Conservation (phyloP, 192 early-diverging fungal species). For the Coemansia sp. region DNA sequence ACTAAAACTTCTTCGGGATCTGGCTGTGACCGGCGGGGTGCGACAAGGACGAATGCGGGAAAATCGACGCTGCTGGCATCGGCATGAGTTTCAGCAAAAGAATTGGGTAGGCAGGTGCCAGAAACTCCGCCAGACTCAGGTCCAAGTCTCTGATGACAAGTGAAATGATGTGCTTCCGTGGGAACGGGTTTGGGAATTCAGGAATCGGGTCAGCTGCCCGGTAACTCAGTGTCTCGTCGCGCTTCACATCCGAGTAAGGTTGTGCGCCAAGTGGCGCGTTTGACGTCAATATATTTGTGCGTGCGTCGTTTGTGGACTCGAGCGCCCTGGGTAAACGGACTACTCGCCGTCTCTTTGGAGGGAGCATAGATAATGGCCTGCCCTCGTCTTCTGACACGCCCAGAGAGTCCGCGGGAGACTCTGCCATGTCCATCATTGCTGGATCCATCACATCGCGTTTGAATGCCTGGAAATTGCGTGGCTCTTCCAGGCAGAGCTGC, state of each 20-base stretch:
- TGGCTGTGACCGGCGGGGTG: not conserved
- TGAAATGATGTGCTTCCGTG: conserved; percentile 30
- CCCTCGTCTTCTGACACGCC: conserved; percentile 14
- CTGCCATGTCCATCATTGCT: conserved; percentile 27
- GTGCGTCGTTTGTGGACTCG: conserved; percentile 27
- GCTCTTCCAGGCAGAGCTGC: conserved; percentile 29
- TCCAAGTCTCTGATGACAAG: conserved; percentile 37
- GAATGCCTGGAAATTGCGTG: conserved; percentile 16
- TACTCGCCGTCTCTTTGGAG: conserved; percentile 37
- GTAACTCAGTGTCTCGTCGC: conserved; percentile 44
- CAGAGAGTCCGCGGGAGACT: conserved; percentile 19
- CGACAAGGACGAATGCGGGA: not conserved
- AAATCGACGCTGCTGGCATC: conserved; percentile 17
- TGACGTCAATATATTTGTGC: conserved; percentile 24
- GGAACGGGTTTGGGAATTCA: conserved; percentile 49
- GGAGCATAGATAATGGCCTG: not conserved
- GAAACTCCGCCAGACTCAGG: conserved; percentile 34
- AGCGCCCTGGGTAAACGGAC: conserved; percentile 13
- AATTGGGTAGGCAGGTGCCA: conserved; percentile 33
- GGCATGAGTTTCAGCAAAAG: conserved; percentile 36
- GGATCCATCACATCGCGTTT: conserved; percentile 23
- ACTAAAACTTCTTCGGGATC: not conserved
- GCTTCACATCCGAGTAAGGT: conserved; percentile 13
- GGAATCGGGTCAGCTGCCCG: conserved; percentile 35
- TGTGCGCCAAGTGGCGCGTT: conserved; percentile 13